phyloP scores from a whole-genome alignment of 179 eudicot species.

The Silene vulgaris region DNA sequence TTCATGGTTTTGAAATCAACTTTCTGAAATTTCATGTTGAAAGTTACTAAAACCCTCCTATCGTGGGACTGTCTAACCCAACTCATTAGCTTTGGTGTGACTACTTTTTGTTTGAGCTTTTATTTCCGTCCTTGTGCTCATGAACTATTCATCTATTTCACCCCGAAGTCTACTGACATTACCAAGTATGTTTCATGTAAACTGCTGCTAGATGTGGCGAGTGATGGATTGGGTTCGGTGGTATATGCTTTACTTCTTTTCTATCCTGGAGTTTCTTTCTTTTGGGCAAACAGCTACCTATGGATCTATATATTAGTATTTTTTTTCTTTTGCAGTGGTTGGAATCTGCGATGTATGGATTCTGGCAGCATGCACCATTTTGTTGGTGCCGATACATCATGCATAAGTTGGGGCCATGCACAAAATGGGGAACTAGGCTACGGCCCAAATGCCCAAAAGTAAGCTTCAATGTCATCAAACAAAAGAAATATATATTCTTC shows the following conservation, averaged over 20 bases:
- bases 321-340: slow-evolving; percentile 55
- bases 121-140: neutral
- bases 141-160: neutral
- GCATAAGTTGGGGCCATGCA: slow-evolving; percentile 99
- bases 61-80: neutral
- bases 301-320: neutral
- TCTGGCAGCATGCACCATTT: slow-evolving; percentile 87
- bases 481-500: neutral
- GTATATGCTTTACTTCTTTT: neutral
- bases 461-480: slow-evolving; percentile 8
- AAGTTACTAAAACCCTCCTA: neutral
- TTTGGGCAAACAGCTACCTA: neutral
- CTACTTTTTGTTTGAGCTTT: neutral
- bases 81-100: neutral
- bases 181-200: no score
- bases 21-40: neutral
- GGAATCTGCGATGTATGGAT: slow-evolving; percentile 93
- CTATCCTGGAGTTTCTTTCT: neutral
- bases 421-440: slow-evolving; percentile 93
- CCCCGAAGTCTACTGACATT: no score
- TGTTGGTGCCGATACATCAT: slow-evolving; percentile 94
- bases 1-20: neutral
- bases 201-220: no score
- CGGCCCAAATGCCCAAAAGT: slow-evolving; percentile 91
- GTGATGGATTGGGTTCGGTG: no score